These are phyloP conservation scores for Acephala macrosclerotiorum DNA, from an alignment of 2,329 filamentous ascomycete genomes.

Conservation along the genomic window DNA sequence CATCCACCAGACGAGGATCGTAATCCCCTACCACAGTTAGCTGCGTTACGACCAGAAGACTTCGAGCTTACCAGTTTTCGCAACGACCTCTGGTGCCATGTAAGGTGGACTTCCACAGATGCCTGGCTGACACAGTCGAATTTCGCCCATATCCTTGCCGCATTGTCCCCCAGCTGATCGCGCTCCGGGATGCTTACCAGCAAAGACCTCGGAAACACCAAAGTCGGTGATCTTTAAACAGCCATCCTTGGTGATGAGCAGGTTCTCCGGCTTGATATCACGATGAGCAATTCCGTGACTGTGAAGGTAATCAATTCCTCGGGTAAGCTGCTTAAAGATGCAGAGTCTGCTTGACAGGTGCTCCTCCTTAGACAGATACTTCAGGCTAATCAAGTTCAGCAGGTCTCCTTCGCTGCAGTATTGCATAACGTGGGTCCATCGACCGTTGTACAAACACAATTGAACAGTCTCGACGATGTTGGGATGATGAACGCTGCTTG, in stretches of 20 bases:
- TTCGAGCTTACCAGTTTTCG: slow-evolving; percentile 59
- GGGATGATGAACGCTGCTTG: slow-evolving; percentile 83
- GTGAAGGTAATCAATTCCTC: slow-evolving; percentile 84
- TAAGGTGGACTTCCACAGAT: slow-evolving; percentile 88
- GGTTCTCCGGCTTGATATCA: slow-evolving; percentile 89
- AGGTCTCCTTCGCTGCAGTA: slow-evolving; percentile 86
- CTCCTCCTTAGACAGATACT: slow-evolving; percentile 70
- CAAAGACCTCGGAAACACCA: slow-evolving; percentile 87
- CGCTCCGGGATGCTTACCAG: slow-evolving; percentile 80
- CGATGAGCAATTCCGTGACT: slow-evolving; percentile 86
- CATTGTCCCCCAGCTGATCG: slow-evolving; percentile 76
- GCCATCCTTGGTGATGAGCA: slow-evolving; percentile 79
- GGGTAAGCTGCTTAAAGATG: slow-evolving; percentile 88
- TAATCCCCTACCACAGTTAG: slow-evolving; percentile 53
- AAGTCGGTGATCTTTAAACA: slow-evolving; percentile 93
- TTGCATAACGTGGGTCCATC: slow-evolving; percentile 94
- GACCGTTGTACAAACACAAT: slow-evolving; percentile 75
- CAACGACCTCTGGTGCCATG: slow-evolving; percentile 84
- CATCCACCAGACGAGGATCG: slow-evolving; percentile 81
- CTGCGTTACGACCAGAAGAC: neutral
- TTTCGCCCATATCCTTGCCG: slow-evolving; percentile 73
- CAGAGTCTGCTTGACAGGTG: slow-evolving; percentile 75
- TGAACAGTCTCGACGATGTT: slow-evolving; percentile 82
- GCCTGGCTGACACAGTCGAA: slow-evolving; percentile 77
- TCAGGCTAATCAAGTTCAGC: slow-evolving; percentile 75